Conservation (phyloP, 179 eudicot species). For the Vitellaria paradoxa region DNA sequence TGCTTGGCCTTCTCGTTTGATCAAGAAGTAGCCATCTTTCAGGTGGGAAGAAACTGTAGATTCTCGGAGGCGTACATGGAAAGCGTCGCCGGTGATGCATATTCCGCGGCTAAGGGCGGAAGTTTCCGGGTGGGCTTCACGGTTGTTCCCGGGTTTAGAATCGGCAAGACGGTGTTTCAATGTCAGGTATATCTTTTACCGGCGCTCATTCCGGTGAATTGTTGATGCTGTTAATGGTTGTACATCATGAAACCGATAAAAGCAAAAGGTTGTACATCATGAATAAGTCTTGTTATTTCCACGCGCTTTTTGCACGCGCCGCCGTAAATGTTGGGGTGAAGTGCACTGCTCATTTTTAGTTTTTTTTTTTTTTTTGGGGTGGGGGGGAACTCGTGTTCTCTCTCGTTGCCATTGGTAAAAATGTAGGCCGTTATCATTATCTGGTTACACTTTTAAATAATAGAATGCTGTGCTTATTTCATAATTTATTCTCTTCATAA, state of each 20-base stretch:
- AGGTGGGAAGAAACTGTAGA: slow-evolving; percentile 51
- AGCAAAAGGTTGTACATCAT: too few species aligned
- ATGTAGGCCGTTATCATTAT: too few species aligned
- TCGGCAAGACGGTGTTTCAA: slow-evolving; percentile 76
- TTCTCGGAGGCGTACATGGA: slow-evolving; percentile 94
- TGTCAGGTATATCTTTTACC: slow-evolving; percentile 62
- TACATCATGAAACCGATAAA: background rate
- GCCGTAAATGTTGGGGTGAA: background rate
- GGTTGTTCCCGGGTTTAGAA: slow-evolving; percentile 86
- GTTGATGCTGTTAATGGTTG: background rate
- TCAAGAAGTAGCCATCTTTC: slow-evolving; percentile 58
- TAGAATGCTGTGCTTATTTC: too few species aligned
- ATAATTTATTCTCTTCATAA: too few species aligned
- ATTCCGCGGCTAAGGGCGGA: slow-evolving; percentile 12
- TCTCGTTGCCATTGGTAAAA: too few species aligned
- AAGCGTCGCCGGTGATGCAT: slow-evolving; percentile 40
- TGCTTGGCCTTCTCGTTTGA: slow-evolving; percentile 61
- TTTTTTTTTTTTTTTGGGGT: background rate
- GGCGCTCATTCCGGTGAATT: slow-evolving; percentile 13
- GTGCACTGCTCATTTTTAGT: too few species aligned
- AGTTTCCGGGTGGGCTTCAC: slow-evolving; percentile 43
- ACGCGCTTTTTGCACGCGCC: background rate
- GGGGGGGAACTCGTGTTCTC: too few species aligned
- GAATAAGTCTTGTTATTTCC: background rate
- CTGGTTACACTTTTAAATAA: too few species aligned